These are phyloP conservation scores for Malbranchea cinnamomea DNA, from an alignment of 2,329 filamentous ascomycete species.

Conservation along the genomic window DNA sequence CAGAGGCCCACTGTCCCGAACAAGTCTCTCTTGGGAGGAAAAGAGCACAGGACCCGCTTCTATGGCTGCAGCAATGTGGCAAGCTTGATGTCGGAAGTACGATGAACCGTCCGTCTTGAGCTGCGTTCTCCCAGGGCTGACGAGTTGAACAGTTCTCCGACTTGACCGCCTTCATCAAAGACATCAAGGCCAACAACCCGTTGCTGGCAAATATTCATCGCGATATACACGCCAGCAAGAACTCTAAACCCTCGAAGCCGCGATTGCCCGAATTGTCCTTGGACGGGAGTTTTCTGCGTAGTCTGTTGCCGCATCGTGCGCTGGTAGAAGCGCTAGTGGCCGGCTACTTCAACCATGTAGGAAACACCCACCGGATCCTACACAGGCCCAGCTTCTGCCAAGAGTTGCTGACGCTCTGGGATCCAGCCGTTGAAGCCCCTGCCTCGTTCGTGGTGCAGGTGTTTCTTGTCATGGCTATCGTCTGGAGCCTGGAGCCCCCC, in stretches of 20 bases:
- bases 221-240: slow-evolving; percentile 20
- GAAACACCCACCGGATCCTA: slow-evolving; percentile 25
- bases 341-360: slow-evolving; percentile 26
- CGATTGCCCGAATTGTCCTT: slow-evolving; percentile 18
- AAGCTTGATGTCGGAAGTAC: slow-evolving; percentile 25
- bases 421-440: slow-evolving; percentile 15
- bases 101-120: slow-evolving; percentile 5
- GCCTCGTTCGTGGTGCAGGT: slow-evolving; percentile 22
- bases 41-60: slow-evolving; percentile 27
- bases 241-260: slow-evolving; percentile 11
- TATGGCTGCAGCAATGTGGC: slow-evolving; percentile 26
- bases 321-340: slow-evolving; percentile 24
- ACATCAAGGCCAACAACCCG: slow-evolving; percentile 22
- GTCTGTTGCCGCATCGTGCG: slow-evolving; percentile 20
- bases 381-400: slow-evolving; percentile 26
- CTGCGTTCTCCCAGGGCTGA: neutral
- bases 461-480: slow-evolving; percentile 23
- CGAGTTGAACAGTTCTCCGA: slow-evolving; percentile 22
- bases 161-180: slow-evolving; percentile 22
- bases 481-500: slow-evolving; percentile 17
- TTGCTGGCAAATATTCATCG: slow-evolving; percentile 20
- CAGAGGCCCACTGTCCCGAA: slow-evolving; percentile 17
- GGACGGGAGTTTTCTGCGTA: slow-evolving; percentile 17
- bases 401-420: slow-evolving; percentile 24
- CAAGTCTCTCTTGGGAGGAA: slow-evolving; percentile 23